phyloP scores from a whole-genome alignment of 768 basidiomycete species.

The Phanerochaete carnosa region DNA sequence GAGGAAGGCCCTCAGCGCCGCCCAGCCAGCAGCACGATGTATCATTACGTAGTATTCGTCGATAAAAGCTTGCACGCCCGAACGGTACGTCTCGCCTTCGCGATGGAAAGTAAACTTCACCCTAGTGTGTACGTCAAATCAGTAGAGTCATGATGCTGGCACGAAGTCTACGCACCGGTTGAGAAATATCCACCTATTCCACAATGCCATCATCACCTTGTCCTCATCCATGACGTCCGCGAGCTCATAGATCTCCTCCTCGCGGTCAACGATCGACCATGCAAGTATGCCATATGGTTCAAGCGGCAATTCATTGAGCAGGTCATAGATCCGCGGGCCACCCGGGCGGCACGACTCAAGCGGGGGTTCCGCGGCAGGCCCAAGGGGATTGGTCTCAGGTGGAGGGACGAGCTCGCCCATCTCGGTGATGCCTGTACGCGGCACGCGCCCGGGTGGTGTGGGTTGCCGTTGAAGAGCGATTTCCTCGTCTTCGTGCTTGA shows the following conservation, averaged over 20 bases:
- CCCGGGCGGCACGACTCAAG: slow-evolving; percentile 58
- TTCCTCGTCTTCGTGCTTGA: slow-evolving; percentile 8
- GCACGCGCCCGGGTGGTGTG: not conserved
- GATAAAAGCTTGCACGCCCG: slow-evolving; percentile 53
- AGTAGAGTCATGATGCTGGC: not conserved
- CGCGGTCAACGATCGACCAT: slow-evolving; percentile 68
- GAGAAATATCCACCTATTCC: slow-evolving; percentile 71
- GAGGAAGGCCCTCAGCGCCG: slow-evolving; percentile 58
- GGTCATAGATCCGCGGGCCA: slow-evolving; percentile 63
- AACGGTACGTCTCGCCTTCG: slow-evolving; percentile 30
- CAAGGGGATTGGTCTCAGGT: slow-evolving; percentile 17
- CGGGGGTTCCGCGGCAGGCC: slow-evolving; percentile 22
- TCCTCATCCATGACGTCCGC: slow-evolving; percentile 72
- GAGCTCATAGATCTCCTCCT: slow-evolving; percentile 73
- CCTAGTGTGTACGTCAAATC: slow-evolving; percentile 27
- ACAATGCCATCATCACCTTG: slow-evolving; percentile 76
- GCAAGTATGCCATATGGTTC: slow-evolving; percentile 61
- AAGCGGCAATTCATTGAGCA: slow-evolving; percentile 56
- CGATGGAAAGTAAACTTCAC: slow-evolving; percentile 48
- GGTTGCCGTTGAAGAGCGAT: not conserved
- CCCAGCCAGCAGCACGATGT: slow-evolving; percentile 65
- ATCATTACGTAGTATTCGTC: slow-evolving; percentile 64
- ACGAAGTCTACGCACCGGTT: slow-evolving; percentile 44
- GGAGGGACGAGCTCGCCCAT: slow-evolving; percentile 11
- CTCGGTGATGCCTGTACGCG: slow-evolving; percentile 8